Evolutionary conservation across 1,284 basidiomycete genomes (phyloP), one percentile per base, ranked within the genome.

Genomic region (Athelia sp.): DNA sequence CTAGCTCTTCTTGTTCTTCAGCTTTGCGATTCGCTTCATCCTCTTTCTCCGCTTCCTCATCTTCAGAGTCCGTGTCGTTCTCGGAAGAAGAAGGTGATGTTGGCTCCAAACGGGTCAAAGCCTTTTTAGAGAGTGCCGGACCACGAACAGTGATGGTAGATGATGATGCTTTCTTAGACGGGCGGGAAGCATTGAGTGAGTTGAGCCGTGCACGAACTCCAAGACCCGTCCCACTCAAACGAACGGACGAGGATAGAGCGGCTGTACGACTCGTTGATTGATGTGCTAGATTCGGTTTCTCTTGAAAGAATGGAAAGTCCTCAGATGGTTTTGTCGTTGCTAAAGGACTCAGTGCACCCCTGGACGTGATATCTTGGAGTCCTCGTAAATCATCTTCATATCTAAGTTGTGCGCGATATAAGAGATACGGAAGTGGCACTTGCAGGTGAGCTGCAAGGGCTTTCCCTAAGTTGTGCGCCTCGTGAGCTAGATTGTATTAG

Each of bases 331-430:
- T 70, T 18, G 68, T 55, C 21, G 61, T 50, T 66, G 69, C 58
- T 42, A 66, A 63, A 38, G 73, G 78, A 50, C 71, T 77, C 9
- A 82, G 65, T 40, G 76, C 76, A 35, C 81, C 81, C 45, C 75
- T 75, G 35, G 87, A n/a, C 15, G 36, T 40, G 36, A 40, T 80
- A 54, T 82, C 82, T 56, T 87, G 82, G 44, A 91, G 61, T 1
- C 86, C 86, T 36, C 82, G 79, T 29, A 91, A 77, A 60, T 89
- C 89, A 61, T 90, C 84, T 60, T 90, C 87, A 50, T 87, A 90
- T 52, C 88, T 74, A 3, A 79, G 81, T 61, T 89, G 84, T 10
- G 87, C 86, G 21, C 89, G 78, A 59, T 89, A 89, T 14, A 91
- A 75, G 32, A 91, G 74, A 62, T 90, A 91, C 0, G 88, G 89